Conservation (phyloP, 805 yeast species). For the Sugiyamaella smithiae region DNA sequence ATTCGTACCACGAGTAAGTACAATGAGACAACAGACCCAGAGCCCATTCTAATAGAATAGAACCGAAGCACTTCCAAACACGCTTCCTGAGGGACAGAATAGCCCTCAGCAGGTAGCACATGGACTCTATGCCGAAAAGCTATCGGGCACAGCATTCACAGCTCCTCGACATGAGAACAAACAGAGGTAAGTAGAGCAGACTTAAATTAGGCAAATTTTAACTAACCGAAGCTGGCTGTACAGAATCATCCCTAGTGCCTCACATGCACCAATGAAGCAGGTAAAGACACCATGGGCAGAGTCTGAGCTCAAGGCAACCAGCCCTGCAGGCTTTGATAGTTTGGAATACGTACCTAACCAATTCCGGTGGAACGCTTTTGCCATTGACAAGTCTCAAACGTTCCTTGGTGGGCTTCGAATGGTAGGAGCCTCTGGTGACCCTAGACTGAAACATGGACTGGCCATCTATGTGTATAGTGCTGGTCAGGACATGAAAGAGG, state of each 20-base stretch:
- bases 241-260: conserved; percentile 27
- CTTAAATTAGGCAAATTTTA: not conserved
- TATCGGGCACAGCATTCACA: conserved; percentile 33
- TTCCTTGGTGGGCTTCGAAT: conserved; percentile 24
- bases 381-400: conserved; percentile 16
- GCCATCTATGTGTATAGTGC: conserved; percentile 27
- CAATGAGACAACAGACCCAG: not conserved
- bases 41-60: conserved; percentile 1
- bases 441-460: conserved; percentile 24
- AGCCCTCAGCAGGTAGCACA: conserved; percentile 25
- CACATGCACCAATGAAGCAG: conserved; percentile 21
- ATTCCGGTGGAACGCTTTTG: conserved; percentile 28
- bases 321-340: conserved; percentile 9
- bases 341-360: conserved; percentile 27
- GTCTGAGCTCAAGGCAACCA: not conserved
- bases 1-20: conserved; percentile 25
- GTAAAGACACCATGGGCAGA: conserved; percentile 12
- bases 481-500: conserved; percentile 25
- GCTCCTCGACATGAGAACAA: conserved; percentile 29
- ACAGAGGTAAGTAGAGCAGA: conserved; percentile 16
- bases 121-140: conserved; percentile 32
- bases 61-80: conserved; percentile 26
- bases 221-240: conserved; percentile 23
- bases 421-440: conserved; percentile 28
- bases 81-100: conserved; percentile 29